Evolutionary conservation across 208 protist genomes (phyloP), one percentile per base, ranked within the genome.

Genomic region (Leishmania amazonensis): DNA sequence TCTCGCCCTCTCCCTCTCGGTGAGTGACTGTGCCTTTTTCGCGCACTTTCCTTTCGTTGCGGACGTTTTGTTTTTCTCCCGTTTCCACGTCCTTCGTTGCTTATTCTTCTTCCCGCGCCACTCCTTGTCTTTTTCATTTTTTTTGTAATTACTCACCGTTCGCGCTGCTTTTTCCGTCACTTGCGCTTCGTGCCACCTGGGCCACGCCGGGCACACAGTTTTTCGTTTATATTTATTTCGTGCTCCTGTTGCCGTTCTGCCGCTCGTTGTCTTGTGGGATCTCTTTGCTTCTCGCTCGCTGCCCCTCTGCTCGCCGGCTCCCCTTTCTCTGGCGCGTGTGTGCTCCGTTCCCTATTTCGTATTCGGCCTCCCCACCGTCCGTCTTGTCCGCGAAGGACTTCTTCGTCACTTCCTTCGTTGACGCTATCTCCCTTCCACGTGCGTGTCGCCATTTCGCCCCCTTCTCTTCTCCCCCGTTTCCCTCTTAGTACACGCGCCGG

Each of bases 111-210:
- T 64, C 76, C 49, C 51, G 19, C 7, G 28, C 58, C 28, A 35
- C 58, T 64, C 58, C 58, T 49, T 62, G 78, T 53, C 45, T 64
- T 76, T 81, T 73, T 53, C 31, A 35, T 58, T n/a, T 74, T 76
- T 58, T 76, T 35, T 76, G 62, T 81, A 68, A 9, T 71, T 24
- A 9, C 0, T 74, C 70, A 28, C 70, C 9, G 21, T 54, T 49
- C 11, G 15, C 38, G 19, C 2, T 54, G 7, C 42, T 49, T 19
- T 73, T 24, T 47, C 28, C 28, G 17, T 42, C 70, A 42, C 24
- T 47, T 21, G 45, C 24, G 15, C 58, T 31, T 35, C 58, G 58
- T 64, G 58, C 58, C 58, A 31, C 28, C 58, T 31, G n/a, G 8
- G 28, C 2, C 7, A 64, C 7, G 58, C 58, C 35, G 51, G 17